A percentile compares a stretch with the other conserved stretches of the same genome.
Evolutionary conservation across 345 rosid species (phyloP).

Genomic region (Luvunga scandens): DNA sequence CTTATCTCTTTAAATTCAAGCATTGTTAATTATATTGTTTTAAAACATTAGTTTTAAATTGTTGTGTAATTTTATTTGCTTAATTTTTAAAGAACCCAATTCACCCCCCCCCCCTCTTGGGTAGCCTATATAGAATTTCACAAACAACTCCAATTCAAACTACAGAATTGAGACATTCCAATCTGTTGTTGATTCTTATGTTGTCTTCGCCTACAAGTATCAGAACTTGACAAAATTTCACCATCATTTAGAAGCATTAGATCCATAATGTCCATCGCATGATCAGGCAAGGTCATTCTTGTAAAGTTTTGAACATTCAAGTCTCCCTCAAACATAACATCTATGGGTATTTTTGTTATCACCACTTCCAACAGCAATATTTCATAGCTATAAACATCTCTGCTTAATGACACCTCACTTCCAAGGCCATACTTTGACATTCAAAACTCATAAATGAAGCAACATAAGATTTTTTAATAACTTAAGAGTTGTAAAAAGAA

Average conservation of each 20-base stretch:
- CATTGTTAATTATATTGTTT: too few species aligned
- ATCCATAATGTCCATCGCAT: conserved; percentile 15
- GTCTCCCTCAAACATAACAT: conserved; percentile 20
- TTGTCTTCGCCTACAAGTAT: not conserved
- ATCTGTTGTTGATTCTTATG: not conserved
- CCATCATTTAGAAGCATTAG: not conserved
- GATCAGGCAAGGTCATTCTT: conserved; percentile 12
- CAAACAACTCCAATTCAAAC: conserved; percentile 23
- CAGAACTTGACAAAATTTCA: not conserved
- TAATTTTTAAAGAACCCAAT: too few species aligned
- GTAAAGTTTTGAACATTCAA: conserved; percentile 16
- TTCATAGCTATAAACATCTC: conserved; percentile 35
- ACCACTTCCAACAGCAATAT: conserved; percentile 30
- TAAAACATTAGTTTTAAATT: too few species aligned
- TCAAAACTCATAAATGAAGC: not conserved
- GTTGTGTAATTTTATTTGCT: too few species aligned
- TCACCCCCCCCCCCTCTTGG: too few species aligned
- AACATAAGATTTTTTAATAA: too few species aligned
- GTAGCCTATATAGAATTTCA: too few species aligned
- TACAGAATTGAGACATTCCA: conserved; percentile 1
- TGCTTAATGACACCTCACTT: conserved; percentile 9
- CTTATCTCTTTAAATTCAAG: too few species aligned
- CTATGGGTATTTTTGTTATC: conserved; percentile 21
- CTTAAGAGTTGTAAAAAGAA: too few species aligned
- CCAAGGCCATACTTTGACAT: conserved; percentile 36